Evolutionary conservation across 2,329 filamentous ascomycete species (phyloP).

Genomic region (Aspergillus puulaauensis): DNA sequence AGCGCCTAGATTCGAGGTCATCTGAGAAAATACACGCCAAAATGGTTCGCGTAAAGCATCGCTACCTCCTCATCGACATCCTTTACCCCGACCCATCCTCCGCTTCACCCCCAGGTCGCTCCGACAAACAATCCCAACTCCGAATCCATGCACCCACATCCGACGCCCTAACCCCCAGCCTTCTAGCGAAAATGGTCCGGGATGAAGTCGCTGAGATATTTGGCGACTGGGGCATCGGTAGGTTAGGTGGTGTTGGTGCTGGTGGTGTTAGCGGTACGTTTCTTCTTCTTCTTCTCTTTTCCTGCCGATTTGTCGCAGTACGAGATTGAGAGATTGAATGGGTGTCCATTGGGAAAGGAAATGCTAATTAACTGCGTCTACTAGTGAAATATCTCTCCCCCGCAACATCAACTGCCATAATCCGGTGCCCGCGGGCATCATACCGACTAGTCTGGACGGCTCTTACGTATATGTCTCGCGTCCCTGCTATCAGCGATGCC

Average conservation of each 20-base stretch:
- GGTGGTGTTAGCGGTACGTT: constrained; percentile 65
- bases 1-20: not conserved
- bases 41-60: constrained; percentile 92
- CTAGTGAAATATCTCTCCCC: constrained; percentile 88
- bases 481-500: constrained; percentile 59
- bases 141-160: constrained; percentile 77
- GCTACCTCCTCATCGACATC: constrained; percentile 93
- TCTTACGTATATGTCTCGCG: constrained; percentile 71
- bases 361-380: not conserved
- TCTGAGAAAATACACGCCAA: not conserved
- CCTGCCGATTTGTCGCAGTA: too few relatives aligned
- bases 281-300: not conserved
- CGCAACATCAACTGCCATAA: constrained; percentile 91
- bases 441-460: constrained; percentile 90
- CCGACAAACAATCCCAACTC: constrained; percentile 57
- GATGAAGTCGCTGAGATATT: constrained; percentile 71
- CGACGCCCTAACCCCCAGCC: constrained; percentile 64
- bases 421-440: constrained; percentile 77
- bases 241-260: constrained; percentile 62
- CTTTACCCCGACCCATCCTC: constrained; percentile 68
- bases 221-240: constrained; percentile 76
- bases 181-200: constrained; percentile 69
- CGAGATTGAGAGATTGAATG: not conserved
- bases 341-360: not conserved
- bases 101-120: constrained; percentile 36